Evolutionary conservation across 805 yeast genomes (phyloP).

Genomic region (Maudiozyma saulgeensis): DNA sequence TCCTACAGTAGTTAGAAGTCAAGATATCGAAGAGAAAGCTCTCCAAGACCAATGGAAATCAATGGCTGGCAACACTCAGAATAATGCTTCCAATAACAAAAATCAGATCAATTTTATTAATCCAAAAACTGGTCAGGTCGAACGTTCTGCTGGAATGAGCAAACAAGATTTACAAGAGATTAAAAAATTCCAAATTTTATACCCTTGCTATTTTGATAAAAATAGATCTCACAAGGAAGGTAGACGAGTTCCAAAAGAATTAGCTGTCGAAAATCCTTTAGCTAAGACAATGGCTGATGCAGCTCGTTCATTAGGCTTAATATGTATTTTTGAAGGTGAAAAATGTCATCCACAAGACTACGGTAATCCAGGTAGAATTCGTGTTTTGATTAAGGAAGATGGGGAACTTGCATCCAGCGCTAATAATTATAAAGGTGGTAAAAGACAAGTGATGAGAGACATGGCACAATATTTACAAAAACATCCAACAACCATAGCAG

Average conservation of each 20-base stretch:
- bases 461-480: constrained; percentile 51
- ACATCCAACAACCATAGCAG: constrained; percentile 60
- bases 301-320: constrained; percentile 29
- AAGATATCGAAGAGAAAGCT: constrained; percentile 32
- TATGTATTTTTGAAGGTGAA: constrained; percentile 56
- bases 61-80: neutral
- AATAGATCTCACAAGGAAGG: constrained; percentile 71
- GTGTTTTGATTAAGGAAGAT: constrained; percentile 54
- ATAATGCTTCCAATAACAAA: neutral
- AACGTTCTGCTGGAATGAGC: constrained; percentile 28
- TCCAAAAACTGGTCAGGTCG: constrained; percentile 24
- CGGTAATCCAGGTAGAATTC: constrained; percentile 95
- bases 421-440: constrained; percentile 31
- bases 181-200: constrained; percentile 61
- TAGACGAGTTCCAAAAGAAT: constrained; percentile 59
- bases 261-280: constrained; percentile 78
- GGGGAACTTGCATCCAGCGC: constrained; percentile 32
- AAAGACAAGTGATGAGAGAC: constrained; percentile 54
- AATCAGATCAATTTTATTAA: constrained; percentile 17
- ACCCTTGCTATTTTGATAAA: constrained; percentile 88
- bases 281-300: constrained; percentile 81
- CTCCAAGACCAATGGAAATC: neutral
- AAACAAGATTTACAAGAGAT: constrained; percentile 56
- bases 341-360: constrained; percentile 93
- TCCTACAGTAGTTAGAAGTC: constrained; percentile 53